A percentile compares a stretch with the other conserved stretches of the same genome.
Evolutionary conservation across 2,329 filamentous ascomycete species (phyloP).

Genomic region (Paramyrothecium roridum): DNA sequence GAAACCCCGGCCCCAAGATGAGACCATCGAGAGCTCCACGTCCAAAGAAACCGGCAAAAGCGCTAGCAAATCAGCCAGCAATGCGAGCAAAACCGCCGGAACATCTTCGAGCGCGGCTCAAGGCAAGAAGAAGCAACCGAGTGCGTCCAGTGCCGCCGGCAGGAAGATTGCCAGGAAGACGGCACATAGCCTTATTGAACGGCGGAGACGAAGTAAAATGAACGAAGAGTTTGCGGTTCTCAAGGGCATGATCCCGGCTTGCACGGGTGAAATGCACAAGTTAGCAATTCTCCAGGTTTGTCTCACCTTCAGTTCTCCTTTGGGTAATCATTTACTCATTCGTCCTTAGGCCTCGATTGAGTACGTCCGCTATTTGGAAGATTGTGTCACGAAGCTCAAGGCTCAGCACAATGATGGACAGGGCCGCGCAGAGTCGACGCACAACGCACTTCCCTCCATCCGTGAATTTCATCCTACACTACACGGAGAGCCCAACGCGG

Average conservation of each 20-base stretch:
- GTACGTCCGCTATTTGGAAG: constrained; percentile 90
- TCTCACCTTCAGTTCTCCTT: constrained; percentile 2
- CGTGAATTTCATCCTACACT: constrained; percentile 37
- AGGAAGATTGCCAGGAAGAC: constrained; percentile 94
- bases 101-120: constrained; percentile 16
- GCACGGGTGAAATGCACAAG: constrained; percentile 98
- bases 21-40: constrained; percentile 20
- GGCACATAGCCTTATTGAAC: constrained; percentile 91
- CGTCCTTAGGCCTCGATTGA: constrained; percentile 80
- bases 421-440: constrained; percentile 20
- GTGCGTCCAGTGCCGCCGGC: constrained; percentile 77
- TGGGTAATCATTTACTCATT: constrained; percentile 1
- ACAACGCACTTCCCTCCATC: constrained; percentile 29
- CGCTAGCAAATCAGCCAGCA: constrained; percentile 14
- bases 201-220: constrained; percentile 90
- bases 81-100: constrained; percentile 14
- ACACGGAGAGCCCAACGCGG: constrained; percentile 35
- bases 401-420: constrained; percentile 41
- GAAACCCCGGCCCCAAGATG: constrained; percentile 63
- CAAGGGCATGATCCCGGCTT: constrained; percentile 94
- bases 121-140: constrained; percentile 73
- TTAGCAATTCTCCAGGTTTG: constrained; percentile 86
- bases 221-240: constrained; percentile 95
- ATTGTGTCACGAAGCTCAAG: constrained; percentile 80
- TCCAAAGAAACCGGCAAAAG: constrained; percentile 19